These are phyloP conservation scores for Epichloe sylvatica DNA, from an alignment of 2,329 filamentous ascomycete species.

Conservation along the genomic window DNA sequence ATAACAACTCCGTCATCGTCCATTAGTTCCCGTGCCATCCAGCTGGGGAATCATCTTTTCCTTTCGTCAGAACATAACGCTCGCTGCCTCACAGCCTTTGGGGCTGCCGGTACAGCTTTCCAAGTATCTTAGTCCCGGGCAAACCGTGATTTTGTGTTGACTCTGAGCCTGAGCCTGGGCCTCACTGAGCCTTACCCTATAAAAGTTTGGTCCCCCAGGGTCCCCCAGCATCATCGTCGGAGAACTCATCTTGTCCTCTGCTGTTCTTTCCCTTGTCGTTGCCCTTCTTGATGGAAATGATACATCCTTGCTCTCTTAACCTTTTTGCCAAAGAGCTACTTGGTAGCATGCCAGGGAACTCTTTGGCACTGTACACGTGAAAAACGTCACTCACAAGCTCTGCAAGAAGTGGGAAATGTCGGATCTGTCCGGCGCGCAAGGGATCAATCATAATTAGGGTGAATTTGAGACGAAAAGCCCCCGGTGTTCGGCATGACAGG, in stretches of 20 bases:
- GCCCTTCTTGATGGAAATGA: slow-evolving; percentile 77
- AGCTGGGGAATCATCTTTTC: too few species aligned
- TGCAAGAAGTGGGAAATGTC: slow-evolving; percentile 35
- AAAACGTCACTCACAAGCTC: slow-evolving; percentile 55
- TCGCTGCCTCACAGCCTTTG: background rate
- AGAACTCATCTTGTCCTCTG: slow-evolving; percentile 7
- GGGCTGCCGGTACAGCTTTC: background rate
- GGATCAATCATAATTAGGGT: slow-evolving; percentile 59
- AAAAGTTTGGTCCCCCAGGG: slow-evolving; percentile 8
- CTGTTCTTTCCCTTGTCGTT: slow-evolving; percentile 43
- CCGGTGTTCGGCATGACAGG: slow-evolving; percentile 64
- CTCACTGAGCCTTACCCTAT: background rate
- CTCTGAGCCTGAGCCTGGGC: too few species aligned
- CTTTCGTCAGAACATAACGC: too few species aligned
- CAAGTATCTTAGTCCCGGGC: background rate
- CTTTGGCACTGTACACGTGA: slow-evolving; percentile 69
- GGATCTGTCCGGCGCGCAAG: slow-evolving; percentile 30
- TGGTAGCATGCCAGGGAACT: slow-evolving; percentile 72
- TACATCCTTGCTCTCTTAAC: slow-evolving; percentile 65
- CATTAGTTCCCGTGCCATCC: too few species aligned
- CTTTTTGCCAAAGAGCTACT: slow-evolving; percentile 61
- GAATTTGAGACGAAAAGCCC: slow-evolving; percentile 62
- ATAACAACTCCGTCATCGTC: too few species aligned
- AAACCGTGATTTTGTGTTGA: too few species aligned
- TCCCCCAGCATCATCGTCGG: slow-evolving; percentile 7